These are phyloP conservation scores for Globisporangium viniferum DNA, from an alignment of 352 stramenopile genomes.

Conservation along the genomic window DNA sequence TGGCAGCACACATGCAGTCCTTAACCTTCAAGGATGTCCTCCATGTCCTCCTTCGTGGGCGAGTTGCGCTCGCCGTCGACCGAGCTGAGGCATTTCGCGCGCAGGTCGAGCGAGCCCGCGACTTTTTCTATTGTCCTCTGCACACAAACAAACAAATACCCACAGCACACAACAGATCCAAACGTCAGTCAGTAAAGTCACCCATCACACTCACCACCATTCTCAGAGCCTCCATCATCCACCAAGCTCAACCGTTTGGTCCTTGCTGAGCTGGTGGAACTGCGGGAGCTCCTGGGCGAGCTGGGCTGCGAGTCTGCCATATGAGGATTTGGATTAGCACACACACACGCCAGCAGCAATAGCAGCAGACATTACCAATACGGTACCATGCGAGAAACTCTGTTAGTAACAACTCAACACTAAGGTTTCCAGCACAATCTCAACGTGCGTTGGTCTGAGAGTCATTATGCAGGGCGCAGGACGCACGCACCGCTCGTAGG, in stretches of 20 bases:
- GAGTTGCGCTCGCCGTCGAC: conserved; percentile 48
- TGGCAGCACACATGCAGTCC: too few relatives aligned
- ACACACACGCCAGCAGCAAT: not conserved
- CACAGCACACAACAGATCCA: not conserved
- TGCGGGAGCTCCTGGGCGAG: conserved; percentile 34
- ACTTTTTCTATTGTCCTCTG: conserved; percentile 39
- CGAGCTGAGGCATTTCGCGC: conserved; percentile 50
- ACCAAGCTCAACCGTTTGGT: conserved; percentile 28
- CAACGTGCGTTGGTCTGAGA: not conserved
- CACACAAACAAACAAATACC: not conserved
- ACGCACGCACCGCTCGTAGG: conserved; percentile 52
- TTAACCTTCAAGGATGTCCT: conserved; percentile 49
- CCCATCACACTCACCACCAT: not conserved
- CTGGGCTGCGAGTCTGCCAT: conserved; percentile 31
- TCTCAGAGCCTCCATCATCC: not conserved
- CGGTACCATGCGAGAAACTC: not conserved
- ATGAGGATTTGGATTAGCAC: not conserved
- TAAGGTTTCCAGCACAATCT: not conserved
- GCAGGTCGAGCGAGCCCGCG: conserved; percentile 44
- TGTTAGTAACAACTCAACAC: not conserved
- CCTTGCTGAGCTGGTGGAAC: conserved; percentile 38
- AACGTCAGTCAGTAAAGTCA: not conserved
- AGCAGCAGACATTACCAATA: not conserved
- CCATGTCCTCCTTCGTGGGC: conserved; percentile 70
- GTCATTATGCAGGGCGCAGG: not conserved